phyloP scores from a whole-genome alignment of 805 yeast genomes.

The Suhomyces pyralidae region DNA sequence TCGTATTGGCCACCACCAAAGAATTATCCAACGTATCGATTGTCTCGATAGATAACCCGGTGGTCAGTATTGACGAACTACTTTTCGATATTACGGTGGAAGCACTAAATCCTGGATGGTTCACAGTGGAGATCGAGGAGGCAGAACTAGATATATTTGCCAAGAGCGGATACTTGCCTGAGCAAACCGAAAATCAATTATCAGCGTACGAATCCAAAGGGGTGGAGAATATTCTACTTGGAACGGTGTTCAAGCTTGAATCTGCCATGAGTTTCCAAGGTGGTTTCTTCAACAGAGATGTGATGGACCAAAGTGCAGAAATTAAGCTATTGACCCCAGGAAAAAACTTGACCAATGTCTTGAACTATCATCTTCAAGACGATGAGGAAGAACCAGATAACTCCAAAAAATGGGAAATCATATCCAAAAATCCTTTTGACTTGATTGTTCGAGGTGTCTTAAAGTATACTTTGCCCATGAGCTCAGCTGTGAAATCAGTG shows the following conservation, averaged over 20 bases:
- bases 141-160: conserved; percentile 86
- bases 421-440: conserved; percentile 80
- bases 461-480: conserved; percentile 70
- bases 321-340: conserved; percentile 77
- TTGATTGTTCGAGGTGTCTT: conserved; percentile 79
- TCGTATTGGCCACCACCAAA: conserved; percentile 79
- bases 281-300: conserved; percentile 65
- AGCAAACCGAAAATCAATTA: conserved; percentile 2
- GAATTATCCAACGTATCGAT: conserved; percentile 71
- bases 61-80: conserved; percentile 81
- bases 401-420: conserved; percentile 64
- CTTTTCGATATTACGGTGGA: conserved; percentile 74
- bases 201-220: conserved; percentile 2
- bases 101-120: conserved; percentile 85
- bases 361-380: neutral
- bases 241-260: conserved; percentile 64
- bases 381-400: conserved; percentile 33
- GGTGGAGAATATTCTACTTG: conserved; percentile 70
- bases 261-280: conserved; percentile 74
- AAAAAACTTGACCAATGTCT: conserved; percentile 31
- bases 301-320: conserved; percentile 60
- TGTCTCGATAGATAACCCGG: conserved; percentile 59
- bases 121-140: conserved; percentile 58
- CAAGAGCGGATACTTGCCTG: conserved; percentile 50
- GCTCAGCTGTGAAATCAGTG: conserved; percentile 48